These are phyloP conservation scores for Candida ipomoeae DNA, from an alignment of 805 yeast genomes.

Conservation along the genomic window DNA sequence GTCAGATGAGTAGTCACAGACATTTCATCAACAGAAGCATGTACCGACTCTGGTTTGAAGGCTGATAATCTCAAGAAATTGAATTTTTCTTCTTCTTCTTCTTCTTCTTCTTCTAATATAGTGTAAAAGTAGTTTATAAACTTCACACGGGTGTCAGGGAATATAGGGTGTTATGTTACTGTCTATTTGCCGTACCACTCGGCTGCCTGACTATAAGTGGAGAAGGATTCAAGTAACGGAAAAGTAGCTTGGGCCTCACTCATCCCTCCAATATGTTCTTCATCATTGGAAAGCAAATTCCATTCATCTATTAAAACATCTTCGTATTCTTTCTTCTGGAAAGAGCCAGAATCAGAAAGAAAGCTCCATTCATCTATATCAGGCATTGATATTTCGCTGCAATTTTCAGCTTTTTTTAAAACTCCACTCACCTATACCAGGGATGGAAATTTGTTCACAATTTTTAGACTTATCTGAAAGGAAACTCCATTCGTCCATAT, in stretches of 20 bases:
- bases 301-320: background rate
- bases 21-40: background rate
- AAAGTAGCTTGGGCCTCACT: background rate
- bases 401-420: background rate
- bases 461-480: background rate
- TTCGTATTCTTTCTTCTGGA: background rate
- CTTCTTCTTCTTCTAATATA: background rate
- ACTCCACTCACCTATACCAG: too few relatives aligned
- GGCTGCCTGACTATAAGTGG: background rate
- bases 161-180: background rate
- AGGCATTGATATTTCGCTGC: background rate
- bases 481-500: background rate
- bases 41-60: background rate
- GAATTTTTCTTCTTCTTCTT: background rate
- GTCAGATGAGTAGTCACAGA: too few relatives aligned
- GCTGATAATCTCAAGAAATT: background rate
- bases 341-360: background rate
- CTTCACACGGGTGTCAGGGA: background rate
- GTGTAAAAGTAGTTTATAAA: background rate
- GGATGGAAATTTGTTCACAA: too few relatives aligned
- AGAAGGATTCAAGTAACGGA: background rate
- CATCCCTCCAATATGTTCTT: background rate
- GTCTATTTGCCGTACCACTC: background rate
- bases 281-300: background rate
- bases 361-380: background rate